These are phyloP conservation scores for Cornus suecica DNA, from an alignment of 148 eudicot species.

Conservation along the genomic window DNA sequence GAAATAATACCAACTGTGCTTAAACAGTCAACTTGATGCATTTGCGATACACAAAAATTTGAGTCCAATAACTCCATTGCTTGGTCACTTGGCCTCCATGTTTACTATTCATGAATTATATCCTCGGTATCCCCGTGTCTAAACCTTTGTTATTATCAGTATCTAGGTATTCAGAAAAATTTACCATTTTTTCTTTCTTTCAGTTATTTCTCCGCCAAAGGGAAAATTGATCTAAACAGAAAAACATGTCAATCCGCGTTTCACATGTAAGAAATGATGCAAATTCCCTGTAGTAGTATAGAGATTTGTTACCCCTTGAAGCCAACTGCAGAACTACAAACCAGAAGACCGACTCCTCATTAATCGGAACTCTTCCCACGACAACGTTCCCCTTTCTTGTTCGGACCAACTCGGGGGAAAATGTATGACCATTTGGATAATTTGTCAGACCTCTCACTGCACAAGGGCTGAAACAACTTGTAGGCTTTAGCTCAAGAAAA, in stretches of 20 bases:
- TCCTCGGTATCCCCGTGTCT: too few relatives aligned
- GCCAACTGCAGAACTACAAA: slow-evolving; percentile 23
- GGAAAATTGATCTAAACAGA: not conserved
- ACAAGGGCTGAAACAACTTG: slow-evolving; percentile 23
- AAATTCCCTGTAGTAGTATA: too few relatives aligned
- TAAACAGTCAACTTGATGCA: too few relatives aligned
- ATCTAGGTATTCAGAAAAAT: too few relatives aligned
- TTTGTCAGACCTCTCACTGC: slow-evolving; percentile 40
- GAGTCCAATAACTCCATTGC: too few relatives aligned
- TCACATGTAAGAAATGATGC: too few relatives aligned
- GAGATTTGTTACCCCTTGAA: slow-evolving; percentile 16
- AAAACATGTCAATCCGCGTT: not conserved
- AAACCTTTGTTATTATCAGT: too few relatives aligned
- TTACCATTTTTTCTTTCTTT: not conserved
- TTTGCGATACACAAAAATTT: too few relatives aligned
- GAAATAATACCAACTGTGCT: too few relatives aligned
- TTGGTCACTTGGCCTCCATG: too few relatives aligned
- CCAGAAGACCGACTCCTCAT: slow-evolving; percentile 48
- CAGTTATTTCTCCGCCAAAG: not conserved
- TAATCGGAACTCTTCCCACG: slow-evolving; percentile 43
- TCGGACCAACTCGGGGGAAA: slow-evolving; percentile 30
- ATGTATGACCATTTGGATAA: slow-evolving; percentile 47
- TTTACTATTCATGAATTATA: too few relatives aligned
- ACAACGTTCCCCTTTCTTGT: slow-evolving; percentile 22
- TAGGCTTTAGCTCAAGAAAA: slow-evolving; percentile 39